Base-by-base conservation (phyloP, 2,329 filamentous ascomycete species). In the Alternaria gansuensis region DNA sequence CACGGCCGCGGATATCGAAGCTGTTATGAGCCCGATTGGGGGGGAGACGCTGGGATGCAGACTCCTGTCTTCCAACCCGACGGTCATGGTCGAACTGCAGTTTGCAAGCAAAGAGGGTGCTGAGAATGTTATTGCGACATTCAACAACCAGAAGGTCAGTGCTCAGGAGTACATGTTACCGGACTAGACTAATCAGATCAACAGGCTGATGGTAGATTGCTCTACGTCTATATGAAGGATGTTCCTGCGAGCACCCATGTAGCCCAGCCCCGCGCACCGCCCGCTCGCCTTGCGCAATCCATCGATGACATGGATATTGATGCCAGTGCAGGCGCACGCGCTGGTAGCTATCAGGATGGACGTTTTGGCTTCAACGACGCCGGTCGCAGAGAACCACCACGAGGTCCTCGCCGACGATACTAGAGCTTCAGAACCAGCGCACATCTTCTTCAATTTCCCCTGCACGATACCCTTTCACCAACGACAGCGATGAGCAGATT, bases 1-100 rank as follows among this genome's bases (percentile, higher is more conserved):
- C 0, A 93, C 91, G 6, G 89, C 89, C 2, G 90, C 89, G 29
- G 91, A 95, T 71, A 92, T 95, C 59, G 90, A 93, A 80, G 90
- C 88, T 68, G 91, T 91, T 56, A 88, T 95, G 87, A 85, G 84
- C n/a, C 87, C 87, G 0, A 80, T 91, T n/a, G 90, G 89, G 37
- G 85, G 84, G 31, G 82, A 88, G 60, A 66, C 92, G 69, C 72
- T 84, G 24, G 86, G 84, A 69, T 94, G 91, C 79, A 84, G 82
- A 34, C 79, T 95, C 37, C 78, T 92, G 56, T 87, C 89, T 72
- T 83, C 87, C 4, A 80, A 81, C 28, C 91, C 92, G 0, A 88
- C 89, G 4, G 87, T 95, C 51, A 88, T 93, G 71, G 90, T 89
- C 23, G 91, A 95, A 78, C 87, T 95, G 73, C 83, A 88, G 4